Percentiles rank a stretch among this genome's conserved stretches.
Evolutionary conservation across 148 eudicot genomes (phyloP).

Genomic region (Cornus suecica): DNA sequence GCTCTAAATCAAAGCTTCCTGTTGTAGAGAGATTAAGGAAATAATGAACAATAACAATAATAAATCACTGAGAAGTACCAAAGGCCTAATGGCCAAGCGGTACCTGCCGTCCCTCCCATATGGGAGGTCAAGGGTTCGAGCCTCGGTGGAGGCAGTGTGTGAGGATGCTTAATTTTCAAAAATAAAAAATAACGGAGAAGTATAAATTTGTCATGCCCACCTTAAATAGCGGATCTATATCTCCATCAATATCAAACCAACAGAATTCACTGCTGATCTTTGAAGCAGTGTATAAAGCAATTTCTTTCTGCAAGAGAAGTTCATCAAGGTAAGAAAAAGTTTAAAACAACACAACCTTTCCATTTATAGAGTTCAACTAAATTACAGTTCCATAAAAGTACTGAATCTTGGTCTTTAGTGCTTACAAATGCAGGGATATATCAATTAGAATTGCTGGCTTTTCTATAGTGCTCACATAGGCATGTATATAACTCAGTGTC

Average conservation of each 20-base stretch:
- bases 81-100: too few species aligned
- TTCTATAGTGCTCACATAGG: neutral
- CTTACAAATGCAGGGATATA: neutral
- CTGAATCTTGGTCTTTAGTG: neutral
- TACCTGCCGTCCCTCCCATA: too few species aligned
- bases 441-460: neutral
- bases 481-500: neutral
- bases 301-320: conserved; percentile 75
- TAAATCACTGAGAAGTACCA: too few species aligned
- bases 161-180: too few species aligned
- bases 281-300: conserved; percentile 92
- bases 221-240: conserved; percentile 94
- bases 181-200: neutral
- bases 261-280: conserved; percentile 76
- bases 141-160: too few species aligned
- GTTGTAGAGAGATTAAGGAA: neutral
- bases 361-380: neutral
- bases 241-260: conserved; percentile 94
- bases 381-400: neutral
- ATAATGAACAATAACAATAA: conserved; percentile 1
- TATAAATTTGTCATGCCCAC: conserved; percentile 32
- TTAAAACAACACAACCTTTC: neutral
- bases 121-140: too few species aligned
- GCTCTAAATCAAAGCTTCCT: neutral
- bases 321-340: neutral